Base-by-base conservation (phyloP, 108 stramenopile species). In the Cyclotella sp. region DNA sequence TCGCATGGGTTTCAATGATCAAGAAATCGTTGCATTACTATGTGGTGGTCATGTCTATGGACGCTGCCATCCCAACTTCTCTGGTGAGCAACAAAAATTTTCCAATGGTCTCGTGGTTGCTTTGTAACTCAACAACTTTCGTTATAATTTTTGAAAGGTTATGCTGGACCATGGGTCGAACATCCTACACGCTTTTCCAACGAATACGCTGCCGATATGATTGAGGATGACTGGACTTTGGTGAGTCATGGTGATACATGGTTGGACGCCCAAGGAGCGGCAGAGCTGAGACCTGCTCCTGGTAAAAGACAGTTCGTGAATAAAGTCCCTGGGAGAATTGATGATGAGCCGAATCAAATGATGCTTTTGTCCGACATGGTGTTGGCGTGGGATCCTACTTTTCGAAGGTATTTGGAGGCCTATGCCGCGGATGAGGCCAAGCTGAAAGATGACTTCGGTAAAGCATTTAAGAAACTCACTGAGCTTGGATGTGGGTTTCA, bases 1-100 rank as follows among this genome's bases (percentile, higher is more conserved):
- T 63, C 87, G 94, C 22, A 91, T 95, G 90, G 94, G 94, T 29
- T 93, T 95, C 66, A 79, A 76, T 61, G 91, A 93, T 81, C 82
- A 82, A 53, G 94, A 95, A 73, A 93, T 91, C 42, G 94, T 95
- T 10, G 86, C 85, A 24, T 68, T 95, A 24, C 53, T 82, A 3
- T 79, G 78, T 70, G 87, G 87, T 21, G 87, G 78, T 19, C 87
- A 88, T 57, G 79, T 80, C 4, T 72, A 81, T 30, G 94, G 94
- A 39, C 64, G 87, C 14, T 91, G 90, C 58, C 91, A 93, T 72
- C 74, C 78, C 3, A 78, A 83, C 39, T 29, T 73, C 7, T 79
- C 60, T 34, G 60, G 60, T 61, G 12, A 61, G 60, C 15, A 49
- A 49, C 15, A 49, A n/a, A n/a, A 9, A 5, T 5, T 34, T 34